phyloP scores from a whole-genome alignment of 75 land plant species.

The Azolla pinnata region DNA sequence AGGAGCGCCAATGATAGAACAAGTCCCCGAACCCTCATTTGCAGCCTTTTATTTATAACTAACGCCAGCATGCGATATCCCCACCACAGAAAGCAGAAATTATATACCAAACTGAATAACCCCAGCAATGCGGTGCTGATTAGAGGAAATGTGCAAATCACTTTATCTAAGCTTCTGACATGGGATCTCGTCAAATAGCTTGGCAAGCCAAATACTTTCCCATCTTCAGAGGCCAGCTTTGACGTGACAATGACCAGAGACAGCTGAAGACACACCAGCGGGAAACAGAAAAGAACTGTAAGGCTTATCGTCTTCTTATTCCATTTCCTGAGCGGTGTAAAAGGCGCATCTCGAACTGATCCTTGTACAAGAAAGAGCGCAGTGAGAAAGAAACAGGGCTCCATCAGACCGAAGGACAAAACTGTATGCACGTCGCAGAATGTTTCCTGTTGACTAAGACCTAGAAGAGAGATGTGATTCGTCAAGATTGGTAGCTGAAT shows the following conservation, averaged over 20 bases:
- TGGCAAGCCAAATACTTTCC: not conserved
- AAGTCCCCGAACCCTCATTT: conserved; percentile 44
- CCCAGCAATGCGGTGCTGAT: conserved; percentile 41
- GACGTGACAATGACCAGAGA: not conserved
- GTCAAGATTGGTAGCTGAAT: conserved; percentile 34
- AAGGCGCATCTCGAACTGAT: conserved; percentile 22
- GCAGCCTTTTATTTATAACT: conserved; percentile 60
- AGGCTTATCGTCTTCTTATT: not conserved
- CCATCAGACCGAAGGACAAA: conserved; percentile 35
- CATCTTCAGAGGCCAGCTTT: not conserved
- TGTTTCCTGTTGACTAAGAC: too few species aligned
- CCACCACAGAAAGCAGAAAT: conserved; percentile 33
- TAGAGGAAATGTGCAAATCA: conserved; percentile 50
- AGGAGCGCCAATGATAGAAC: conserved; percentile 30
- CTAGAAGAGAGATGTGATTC: too few species aligned
- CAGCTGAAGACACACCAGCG: not conserved
- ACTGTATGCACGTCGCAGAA: conserved; percentile 17
- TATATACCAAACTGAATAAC: conserved; percentile 34
- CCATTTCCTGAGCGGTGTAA: conserved; percentile 18
- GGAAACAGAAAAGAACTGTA: not conserved
- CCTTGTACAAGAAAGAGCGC: conserved; percentile 41
- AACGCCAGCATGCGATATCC: conserved; percentile 45
- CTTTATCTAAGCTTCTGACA: not conserved
- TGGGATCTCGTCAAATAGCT: not conserved
- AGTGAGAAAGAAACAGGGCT: conserved; percentile 50